Conservation (phyloP, 2,329 filamentous ascomycete species). For the Fonsecaea multimorphosa region DNA sequence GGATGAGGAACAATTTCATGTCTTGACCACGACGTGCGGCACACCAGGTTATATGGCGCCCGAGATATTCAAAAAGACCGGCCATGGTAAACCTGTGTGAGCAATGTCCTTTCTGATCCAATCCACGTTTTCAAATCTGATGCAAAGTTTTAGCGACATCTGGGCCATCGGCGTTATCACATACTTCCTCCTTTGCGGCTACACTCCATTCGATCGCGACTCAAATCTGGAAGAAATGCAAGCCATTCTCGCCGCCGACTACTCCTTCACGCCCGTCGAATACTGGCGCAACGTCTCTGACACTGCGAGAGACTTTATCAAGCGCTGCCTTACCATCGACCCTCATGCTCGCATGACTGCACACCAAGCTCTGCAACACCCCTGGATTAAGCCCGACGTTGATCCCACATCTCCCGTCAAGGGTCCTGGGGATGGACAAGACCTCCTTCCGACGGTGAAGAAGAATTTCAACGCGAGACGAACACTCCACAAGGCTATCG, state of each 20-base stretch:
- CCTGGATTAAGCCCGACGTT: constrained; percentile 65
- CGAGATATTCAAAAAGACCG: constrained; percentile 98
- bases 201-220: constrained; percentile 97
- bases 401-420: constrained; percentile 49
- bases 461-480: constrained; percentile 73
- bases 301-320: constrained; percentile 88
- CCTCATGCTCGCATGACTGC: constrained; percentile 86
- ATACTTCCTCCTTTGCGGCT: constrained; percentile 96
- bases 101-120: constrained; percentile 34
- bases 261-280: constrained; percentile 89
- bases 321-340: constrained; percentile 88
- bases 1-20: constrained; percentile 98
- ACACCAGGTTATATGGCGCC: constrained; percentile 99
- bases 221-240: constrained; percentile 99
- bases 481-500: constrained; percentile 70
- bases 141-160: constrained; percentile 66
- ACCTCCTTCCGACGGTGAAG: constrained; percentile 69
- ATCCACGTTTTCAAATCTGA: not conserved
- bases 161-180: constrained; percentile 99
- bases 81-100: constrained; percentile 93
- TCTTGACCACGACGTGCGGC: constrained; percentile 94
- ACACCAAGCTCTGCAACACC: constrained; percentile 72
- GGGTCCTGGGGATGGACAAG: constrained; percentile 50
- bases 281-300: constrained; percentile 96
- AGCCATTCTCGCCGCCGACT: constrained; percentile 94